phyloP scores from a whole-genome alignment of 257 asterid species.

The Nicotiana noctiflora region DNA sequence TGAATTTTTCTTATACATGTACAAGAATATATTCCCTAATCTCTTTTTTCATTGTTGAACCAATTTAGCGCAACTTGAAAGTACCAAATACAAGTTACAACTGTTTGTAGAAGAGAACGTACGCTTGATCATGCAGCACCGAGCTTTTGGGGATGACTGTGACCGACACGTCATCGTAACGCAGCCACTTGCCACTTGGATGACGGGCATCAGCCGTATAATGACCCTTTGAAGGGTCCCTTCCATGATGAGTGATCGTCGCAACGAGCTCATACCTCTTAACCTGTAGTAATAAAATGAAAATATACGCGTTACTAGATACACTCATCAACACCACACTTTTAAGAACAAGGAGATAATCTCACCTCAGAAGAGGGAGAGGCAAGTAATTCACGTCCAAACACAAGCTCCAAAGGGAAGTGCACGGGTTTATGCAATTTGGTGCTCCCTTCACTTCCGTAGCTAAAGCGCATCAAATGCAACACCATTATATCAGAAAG shows the following conservation, averaged over 20 bases:
- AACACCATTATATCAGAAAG: conserved; percentile 68
- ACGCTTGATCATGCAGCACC: conserved; percentile 72
- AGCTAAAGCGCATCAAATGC: conserved; percentile 83
- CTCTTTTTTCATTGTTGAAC: neutral
- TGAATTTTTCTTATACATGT: conserved; percentile 25
- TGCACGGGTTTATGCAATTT: conserved; percentile 63
- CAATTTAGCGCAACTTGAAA: conserved; percentile 4
- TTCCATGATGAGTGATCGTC: conserved; percentile 73
- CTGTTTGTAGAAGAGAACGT: conserved; percentile 65
- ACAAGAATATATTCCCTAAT: conserved; percentile 25
- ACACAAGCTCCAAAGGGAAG: conserved; percentile 68
- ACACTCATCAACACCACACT: neutral
- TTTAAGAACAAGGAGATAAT: neutral
- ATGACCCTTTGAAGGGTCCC: conserved; percentile 73
- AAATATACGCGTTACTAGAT: neutral
- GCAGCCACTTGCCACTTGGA: conserved; percentile 69
- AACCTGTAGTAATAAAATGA: conserved; percentile 29
- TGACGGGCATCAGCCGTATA: conserved; percentile 83
- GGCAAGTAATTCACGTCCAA: conserved; percentile 62
- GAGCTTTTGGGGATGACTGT: conserved; percentile 42
- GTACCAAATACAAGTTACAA: conserved; percentile 33
- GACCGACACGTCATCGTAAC: conserved; percentile 67
- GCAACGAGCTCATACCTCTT: conserved; percentile 65
- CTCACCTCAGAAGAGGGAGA: conserved; percentile 58
- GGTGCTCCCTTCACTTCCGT: conserved; percentile 70